Conservation (phyloP, 2,329 filamentous ascomycete genomes). For the Setomelanomma holmii region DNA sequence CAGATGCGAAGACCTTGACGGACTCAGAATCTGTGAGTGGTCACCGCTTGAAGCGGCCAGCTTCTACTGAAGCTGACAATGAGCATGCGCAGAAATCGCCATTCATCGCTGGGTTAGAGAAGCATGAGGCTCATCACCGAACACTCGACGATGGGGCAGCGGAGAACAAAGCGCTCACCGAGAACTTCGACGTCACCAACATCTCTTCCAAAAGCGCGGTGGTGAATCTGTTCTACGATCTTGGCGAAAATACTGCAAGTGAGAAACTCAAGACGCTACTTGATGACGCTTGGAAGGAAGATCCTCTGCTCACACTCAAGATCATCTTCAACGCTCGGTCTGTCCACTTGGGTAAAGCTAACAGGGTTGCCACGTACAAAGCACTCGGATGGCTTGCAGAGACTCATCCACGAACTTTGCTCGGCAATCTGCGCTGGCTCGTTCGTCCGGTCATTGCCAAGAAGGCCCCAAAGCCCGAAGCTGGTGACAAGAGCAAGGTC, state of each 20-base stretch:
- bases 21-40: slow-evolving; percentile 7
- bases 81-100: slow-evolving; percentile 21
- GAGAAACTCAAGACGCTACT: slow-evolving; percentile 53
- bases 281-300: slow-evolving; percentile 57
- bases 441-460: slow-evolving; percentile 64
- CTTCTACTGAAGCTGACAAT: slow-evolving; percentile 14
- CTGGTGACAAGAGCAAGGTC: slow-evolving; percentile 1
- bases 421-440: slow-evolving; percentile 63
- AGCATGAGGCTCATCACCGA: slow-evolving; percentile 19
- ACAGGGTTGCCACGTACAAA: slow-evolving; percentile 58
- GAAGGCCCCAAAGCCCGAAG: slow-evolving; percentile 49
- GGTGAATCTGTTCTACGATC: slow-evolving; percentile 63
- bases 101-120: slow-evolving; percentile 27
- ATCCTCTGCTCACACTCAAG: slow-evolving; percentile 61
- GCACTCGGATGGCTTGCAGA: slow-evolving; percentile 64
- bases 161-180: slow-evolving; percentile 59
- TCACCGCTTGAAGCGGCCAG: slow-evolving; percentile 15
- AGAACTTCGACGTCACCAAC: slow-evolving; percentile 60
- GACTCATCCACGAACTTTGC: slow-evolving; percentile 62
- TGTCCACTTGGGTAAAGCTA: slow-evolving; percentile 67
- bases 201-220: slow-evolving; percentile 56
- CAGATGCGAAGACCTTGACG: neutral
- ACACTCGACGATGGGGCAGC: slow-evolving; percentile 16
- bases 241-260: slow-evolving; percentile 53
- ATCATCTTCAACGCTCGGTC: slow-evolving; percentile 67